Evolutionary conservation across 1,139 yeast species (phyloP).

Genomic region (Schwanniomyces etchellsii): DNA sequence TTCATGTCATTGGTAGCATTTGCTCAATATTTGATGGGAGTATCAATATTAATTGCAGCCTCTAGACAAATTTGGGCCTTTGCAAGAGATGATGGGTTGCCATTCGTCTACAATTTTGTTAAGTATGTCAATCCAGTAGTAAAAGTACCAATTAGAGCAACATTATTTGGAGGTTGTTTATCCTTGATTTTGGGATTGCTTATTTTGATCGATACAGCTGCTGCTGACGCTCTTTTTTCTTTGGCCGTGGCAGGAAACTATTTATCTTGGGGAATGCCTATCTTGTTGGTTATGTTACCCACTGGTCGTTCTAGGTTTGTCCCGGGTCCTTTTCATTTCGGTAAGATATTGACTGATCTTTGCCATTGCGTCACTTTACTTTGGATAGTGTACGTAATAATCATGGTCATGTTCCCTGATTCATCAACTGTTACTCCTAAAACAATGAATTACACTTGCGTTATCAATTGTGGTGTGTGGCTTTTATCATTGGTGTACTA

Average conservation of each 20-base stretch:
- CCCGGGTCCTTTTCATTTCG: constrained; percentile 53
- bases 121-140: constrained; percentile 43
- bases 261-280: constrained; percentile 56
- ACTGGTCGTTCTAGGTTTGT: constrained; percentile 42
- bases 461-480: constrained; percentile 39
- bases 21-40: constrained; percentile 65
- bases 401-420: constrained; percentile 45
- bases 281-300: constrained; percentile 39
- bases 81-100: constrained; percentile 16
- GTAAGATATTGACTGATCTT: constrained; percentile 20
- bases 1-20: constrained; percentile 55
- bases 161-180: constrained; percentile 38
- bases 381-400: constrained; percentile 32
- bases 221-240: constrained; percentile 55
- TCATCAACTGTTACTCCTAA: constrained; percentile 24
- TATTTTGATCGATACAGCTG: constrained; percentile 49
- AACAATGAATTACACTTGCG: constrained; percentile 59
- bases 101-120: constrained; percentile 22
- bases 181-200: constrained; percentile 45
- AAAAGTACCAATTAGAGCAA: constrained; percentile 53
- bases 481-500: constrained; percentile 41
- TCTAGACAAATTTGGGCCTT: constrained; percentile 35
- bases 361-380: constrained; percentile 32
- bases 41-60: constrained; percentile 27
- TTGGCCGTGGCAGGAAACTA: constrained; percentile 57